These are phyloP conservation scores for Orbilia ellipsospora DNA, from an alignment of 2,329 filamentous ascomycete genomes.

Conservation along the genomic window DNA sequence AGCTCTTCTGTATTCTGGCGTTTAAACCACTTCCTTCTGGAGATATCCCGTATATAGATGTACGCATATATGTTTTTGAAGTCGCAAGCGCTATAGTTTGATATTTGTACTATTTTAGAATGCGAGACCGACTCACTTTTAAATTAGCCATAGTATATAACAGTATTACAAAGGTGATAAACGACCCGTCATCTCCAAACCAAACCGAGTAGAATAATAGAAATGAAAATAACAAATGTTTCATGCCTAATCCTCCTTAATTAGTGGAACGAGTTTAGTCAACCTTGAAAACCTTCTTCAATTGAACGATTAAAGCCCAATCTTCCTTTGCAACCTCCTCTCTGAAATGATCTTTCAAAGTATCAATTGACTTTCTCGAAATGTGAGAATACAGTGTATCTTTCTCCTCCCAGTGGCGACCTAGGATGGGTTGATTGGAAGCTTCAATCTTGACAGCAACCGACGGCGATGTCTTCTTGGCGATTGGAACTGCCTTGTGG, in stretches of 20 bases:
- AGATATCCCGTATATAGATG: too few relatives aligned
- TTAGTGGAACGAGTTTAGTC: conserved; percentile 64
- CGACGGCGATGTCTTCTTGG: conserved; percentile 96
- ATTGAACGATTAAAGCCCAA: conserved; percentile 92
- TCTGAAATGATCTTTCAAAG: conserved; percentile 94
- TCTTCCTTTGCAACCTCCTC: conserved; percentile 89
- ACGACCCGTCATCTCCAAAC: too few relatives aligned
- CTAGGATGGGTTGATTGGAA: conserved; percentile 89
- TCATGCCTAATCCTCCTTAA: background rate
- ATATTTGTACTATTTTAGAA: too few relatives aligned
- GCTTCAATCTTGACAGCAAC: conserved; percentile 98
- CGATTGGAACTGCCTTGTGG: conserved; percentile 90
- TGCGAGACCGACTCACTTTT: too few relatives aligned
- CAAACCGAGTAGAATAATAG: background rate
- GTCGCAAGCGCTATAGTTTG: too few relatives aligned
- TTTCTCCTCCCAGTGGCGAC: conserved; percentile 91
- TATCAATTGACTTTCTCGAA: conserved; percentile 88
- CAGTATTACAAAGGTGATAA: background rate
- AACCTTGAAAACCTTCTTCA: conserved; percentile 95
- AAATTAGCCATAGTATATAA: too few relatives aligned
- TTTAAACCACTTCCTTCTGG: too few relatives aligned
- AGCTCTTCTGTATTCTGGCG: too few relatives aligned
- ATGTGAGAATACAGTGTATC: conserved; percentile 89
- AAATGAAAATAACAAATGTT: conserved; percentile 9
- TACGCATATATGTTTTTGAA: too few relatives aligned